phyloP scores from a whole-genome alignment of 768 basidiomycete genomes.

The Podaxis carcinomalis region DNA sequence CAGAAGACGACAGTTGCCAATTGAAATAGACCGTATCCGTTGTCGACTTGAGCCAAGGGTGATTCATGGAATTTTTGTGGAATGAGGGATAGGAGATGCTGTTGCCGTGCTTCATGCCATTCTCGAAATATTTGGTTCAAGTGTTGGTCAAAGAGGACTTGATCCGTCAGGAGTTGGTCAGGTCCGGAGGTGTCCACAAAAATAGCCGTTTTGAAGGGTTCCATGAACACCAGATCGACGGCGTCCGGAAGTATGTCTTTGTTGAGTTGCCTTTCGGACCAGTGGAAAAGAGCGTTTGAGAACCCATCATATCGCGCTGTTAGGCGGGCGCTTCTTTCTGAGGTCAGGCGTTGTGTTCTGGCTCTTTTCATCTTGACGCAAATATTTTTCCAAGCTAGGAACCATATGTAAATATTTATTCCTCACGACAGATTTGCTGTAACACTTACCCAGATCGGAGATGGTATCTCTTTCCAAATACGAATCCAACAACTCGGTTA shows the following conservation, averaged over 20 bases:
- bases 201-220: too few relatives aligned
- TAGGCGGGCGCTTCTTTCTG: neutral
- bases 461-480: neutral
- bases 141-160: too few relatives aligned
- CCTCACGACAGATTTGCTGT: neutral
- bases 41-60: too few relatives aligned
- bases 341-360: neutral
- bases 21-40: too few relatives aligned
- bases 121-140: too few relatives aligned
- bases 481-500: neutral
- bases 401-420: neutral
- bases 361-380: neutral
- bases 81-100: too few relatives aligned
- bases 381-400: neutral
- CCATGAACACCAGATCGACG: neutral
- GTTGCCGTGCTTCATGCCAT: too few relatives aligned
- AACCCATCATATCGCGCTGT: neutral
- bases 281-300: neutral
- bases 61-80: too few relatives aligned
- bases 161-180: too few relatives aligned
- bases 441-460: neutral
- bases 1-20: too few relatives aligned
- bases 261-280: neutral
- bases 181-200: too few relatives aligned
- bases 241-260: neutral